A percentile compares a stretch with the other conserved stretches of the same genome.
Conservation (phyloP, 192 early-diverging fungal genomes). For the Coemansia sp. region DNA sequence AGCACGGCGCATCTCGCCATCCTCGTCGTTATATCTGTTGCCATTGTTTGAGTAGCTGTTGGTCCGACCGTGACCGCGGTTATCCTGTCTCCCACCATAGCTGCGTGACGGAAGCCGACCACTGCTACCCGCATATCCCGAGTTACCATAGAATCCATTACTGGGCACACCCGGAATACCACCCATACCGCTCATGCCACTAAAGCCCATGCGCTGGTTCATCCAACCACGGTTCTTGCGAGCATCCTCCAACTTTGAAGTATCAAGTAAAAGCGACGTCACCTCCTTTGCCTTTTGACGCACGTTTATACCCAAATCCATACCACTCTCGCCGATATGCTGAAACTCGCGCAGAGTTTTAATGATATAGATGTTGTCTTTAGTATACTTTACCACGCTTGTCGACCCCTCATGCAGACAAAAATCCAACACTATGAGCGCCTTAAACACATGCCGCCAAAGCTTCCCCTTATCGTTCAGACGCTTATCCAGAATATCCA, state of each 20-base stretch:
- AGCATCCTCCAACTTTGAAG: conserved; percentile 69
- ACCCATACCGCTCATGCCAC: conserved; percentile 23
- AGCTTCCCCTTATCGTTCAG: conserved; percentile 97
- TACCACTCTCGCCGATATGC: conserved; percentile 86
- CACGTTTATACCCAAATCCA: conserved; percentile 90
- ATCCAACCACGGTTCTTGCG: conserved; percentile 64
- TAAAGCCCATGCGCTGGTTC: conserved; percentile 57
- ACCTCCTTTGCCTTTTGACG: conserved; percentile 92
- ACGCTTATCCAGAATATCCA: conserved; percentile 97
- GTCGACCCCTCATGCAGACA: conserved; percentile 83
- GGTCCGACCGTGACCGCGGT: conserved; percentile 12
- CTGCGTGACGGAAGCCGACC: conserved; percentile 22
- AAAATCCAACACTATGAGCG: conserved; percentile 81
- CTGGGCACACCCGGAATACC: conserved; percentile 15
- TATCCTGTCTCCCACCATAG: not conserved
- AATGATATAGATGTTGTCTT: conserved; percentile 88
- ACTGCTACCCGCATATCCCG: conserved; percentile 36
- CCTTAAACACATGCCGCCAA: conserved; percentile 98
- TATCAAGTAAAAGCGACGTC: conserved; percentile 75
- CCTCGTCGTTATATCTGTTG: conserved; percentile 61
- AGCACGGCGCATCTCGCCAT: conserved; percentile 73
- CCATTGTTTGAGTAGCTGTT: conserved; percentile 22
- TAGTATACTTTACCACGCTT: conserved; percentile 78
- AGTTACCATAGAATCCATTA: conserved; percentile 11
- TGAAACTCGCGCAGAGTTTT: conserved; percentile 98